Base-by-base conservation (phyloP, 2,329 filamentous ascomycete species). In the Chaetomium sp. region DNA sequence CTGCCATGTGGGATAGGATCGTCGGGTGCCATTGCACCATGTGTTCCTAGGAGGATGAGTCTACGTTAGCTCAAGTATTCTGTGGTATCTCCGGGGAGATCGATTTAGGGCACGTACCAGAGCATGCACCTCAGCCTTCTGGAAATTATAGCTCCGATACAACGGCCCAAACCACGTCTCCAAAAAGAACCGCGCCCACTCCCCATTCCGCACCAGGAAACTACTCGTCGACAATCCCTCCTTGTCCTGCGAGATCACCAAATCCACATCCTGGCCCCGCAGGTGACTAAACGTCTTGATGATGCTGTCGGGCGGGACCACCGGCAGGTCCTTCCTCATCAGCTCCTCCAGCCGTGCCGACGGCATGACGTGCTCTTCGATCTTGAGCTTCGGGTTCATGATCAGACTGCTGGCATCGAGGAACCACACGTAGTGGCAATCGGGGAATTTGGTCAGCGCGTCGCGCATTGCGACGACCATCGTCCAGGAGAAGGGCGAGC, bases 21-120 rank as follows among this genome's bases (percentile, higher is more conserved):
- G 94, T 99, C 34, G 92, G 91, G 69, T 99, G 94, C 95, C 94
- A 99, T 76, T 96, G 92, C 37, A 89, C 84, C 62, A 92, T 87
- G 68, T 94, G 89, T 72, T 92, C 88, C 88, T 91, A 59, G 10
- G 36, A 11, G 48, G n/a, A n/a, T n/a, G 8, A 37, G 33, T 36
- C 43, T 48, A 9, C 27, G 2, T 76, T 60, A 75, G 67, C 54
- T 59, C 32, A 35, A 35, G 36, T 5, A 4, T 14, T 36, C 33
- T 6, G 3, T 36, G 6, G 1, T 10, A 27, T 27, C 2, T 2
- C 4, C 37, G 37, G 2, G 4, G 12, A 38, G 12, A 38, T 9
- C 8, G 12, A 42, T n/a, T 5, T 6, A 6, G 19, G 12, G 11
- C 27, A 63, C 84, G 68, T 76, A 91, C 94, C 75, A 99, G 72